phyloP scores from a whole-genome alignment of 202 grass and related monocot genomes.

The Digitaria exilis region DNA sequence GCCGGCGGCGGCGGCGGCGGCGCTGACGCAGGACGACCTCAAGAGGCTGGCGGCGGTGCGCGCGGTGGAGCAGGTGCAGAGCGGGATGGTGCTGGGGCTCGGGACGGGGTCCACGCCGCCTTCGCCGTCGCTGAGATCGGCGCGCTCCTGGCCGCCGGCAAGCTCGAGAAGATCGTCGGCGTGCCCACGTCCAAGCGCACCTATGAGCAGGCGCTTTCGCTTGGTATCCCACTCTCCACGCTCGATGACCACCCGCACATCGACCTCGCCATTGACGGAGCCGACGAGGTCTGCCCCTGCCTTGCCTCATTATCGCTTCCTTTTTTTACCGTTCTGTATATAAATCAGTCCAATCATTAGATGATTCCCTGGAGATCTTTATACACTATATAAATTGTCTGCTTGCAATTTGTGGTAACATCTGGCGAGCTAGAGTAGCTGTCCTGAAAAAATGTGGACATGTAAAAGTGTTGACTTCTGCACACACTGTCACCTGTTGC shows the following conservation, averaged over 20 bases:
- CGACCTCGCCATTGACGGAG: conserved; percentile 93
- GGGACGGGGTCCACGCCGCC: conserved; percentile 90
- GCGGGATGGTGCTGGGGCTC: conserved; percentile 92
- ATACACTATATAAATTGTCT: no score
- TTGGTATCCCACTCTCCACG: conserved; percentile 87
- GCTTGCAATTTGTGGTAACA: no score
- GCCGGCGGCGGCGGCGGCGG: conserved; percentile 49
- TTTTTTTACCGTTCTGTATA: neutral
- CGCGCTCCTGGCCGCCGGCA: conserved; percentile 63
- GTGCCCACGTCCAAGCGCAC: conserved; percentile 96
- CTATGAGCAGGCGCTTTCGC: conserved; percentile 84
- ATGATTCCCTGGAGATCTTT: neutral
- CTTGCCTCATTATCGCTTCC: neutral
- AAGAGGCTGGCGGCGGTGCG: conserved; percentile 89
- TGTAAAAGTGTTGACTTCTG: conserved; percentile 26
- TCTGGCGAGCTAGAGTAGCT: conserved; percentile 2
- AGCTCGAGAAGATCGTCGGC: conserved; percentile 81
- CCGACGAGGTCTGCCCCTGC: conserved; percentile 72
- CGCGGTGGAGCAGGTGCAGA: conserved; percentile 81
- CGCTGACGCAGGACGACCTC: conserved; percentile 87
- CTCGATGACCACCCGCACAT: conserved; percentile 81
- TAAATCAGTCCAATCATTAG: neutral
- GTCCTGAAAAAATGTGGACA: neutral
- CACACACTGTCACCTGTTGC: neutral
- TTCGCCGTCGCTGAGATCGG: conserved; percentile 96